A percentile compares a stretch with the other conserved stretches of the same genome.
Evolutionary conservation across 1,284 basidiomycete genomes (phyloP).

Genomic region (Xanthoconium separans): DNA sequence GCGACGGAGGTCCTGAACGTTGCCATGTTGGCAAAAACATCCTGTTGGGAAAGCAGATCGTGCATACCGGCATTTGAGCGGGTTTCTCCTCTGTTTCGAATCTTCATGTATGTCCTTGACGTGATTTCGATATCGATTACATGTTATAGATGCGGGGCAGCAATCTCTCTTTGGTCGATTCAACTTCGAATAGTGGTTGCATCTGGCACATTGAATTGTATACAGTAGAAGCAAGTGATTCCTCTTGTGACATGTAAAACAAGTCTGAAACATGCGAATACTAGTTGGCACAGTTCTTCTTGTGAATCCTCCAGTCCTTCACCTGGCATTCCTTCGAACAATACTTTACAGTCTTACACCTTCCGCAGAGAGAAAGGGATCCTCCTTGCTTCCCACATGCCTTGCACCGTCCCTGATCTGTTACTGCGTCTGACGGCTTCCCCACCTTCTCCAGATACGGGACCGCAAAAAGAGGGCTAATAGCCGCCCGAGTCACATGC

Average conservation of each 20-base stretch:
- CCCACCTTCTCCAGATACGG: constrained; percentile 42
- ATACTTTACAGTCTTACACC: constrained; percentile 40
- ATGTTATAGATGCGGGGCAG: too few relatives aligned
- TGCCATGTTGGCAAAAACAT: too few relatives aligned
- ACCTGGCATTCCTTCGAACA: constrained; percentile 46
- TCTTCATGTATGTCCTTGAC: too few relatives aligned
- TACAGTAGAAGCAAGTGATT: neutral
- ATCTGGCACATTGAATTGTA: neutral
- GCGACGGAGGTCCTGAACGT: too few relatives aligned
- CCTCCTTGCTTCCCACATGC: constrained; percentile 32
- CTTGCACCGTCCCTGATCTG: constrained; percentile 15
- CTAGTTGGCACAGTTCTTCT: constrained; percentile 22
- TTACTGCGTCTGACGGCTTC: neutral
- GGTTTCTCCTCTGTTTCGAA: too few relatives aligned
- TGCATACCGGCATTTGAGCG: too few relatives aligned
- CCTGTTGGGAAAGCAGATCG: too few relatives aligned
- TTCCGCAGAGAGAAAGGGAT: constrained; percentile 29
- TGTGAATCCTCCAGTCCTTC: constrained; percentile 45
- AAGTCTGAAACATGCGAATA: neutral
- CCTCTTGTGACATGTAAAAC: neutral
- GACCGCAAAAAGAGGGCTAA: constrained; percentile 48
- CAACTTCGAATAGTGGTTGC: too few relatives aligned
- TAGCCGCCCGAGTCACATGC: constrained; percentile 45
- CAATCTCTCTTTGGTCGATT: too few relatives aligned
- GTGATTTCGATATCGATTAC: too few relatives aligned